Conservation (phyloP, 2,329 filamentous ascomycete genomes). For the Ceratocystiopsis minuta region DNA sequence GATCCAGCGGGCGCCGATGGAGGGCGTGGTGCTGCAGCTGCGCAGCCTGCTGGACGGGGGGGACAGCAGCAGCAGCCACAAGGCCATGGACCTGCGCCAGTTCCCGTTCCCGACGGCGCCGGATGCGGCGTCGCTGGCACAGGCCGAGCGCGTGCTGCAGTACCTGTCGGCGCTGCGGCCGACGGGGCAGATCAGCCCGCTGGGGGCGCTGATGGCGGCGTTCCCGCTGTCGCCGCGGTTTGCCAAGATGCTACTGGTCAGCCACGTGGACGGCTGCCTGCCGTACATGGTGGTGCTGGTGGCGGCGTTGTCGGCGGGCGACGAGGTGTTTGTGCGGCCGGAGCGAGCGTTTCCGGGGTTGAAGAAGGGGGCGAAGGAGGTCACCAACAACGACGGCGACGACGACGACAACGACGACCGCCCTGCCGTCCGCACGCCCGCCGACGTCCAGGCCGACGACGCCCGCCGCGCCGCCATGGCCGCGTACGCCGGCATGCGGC, state of each 20-base stretch:
- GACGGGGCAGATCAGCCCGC: conserved; percentile 50
- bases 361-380: conserved; percentile 21
- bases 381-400: conserved; percentile 19
- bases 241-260: conserved; percentile 78
- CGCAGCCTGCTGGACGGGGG: too few species aligned
- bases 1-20: conserved; percentile 76
- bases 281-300: conserved; percentile 79
- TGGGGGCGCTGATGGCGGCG: conserved; percentile 66
- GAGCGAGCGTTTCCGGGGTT: conserved; percentile 39
- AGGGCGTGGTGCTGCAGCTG: conserved; percentile 79
- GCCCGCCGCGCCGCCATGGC: conserved; percentile 44
- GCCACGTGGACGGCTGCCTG: conserved; percentile 64
- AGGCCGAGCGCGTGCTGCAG: conserved; percentile 69
- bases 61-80: conserved; percentile 22
- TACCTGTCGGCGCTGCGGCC: conserved; percentile 67
- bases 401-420: conserved; percentile 18
- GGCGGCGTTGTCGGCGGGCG: conserved; percentile 60
- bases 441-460: conserved; percentile 55
- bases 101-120: conserved; percentile 94
- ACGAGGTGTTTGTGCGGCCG: conserved; percentile 73
- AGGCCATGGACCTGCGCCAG: conserved; percentile 83
- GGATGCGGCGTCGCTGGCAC: conserved; percentile 53
- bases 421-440: conserved; percentile 36
- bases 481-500: conserved; percentile 52
- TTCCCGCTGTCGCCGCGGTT: conserved; percentile 87